phyloP scores from a whole-genome alignment of 2,329 filamentous ascomycete genomes.

The Alternaria incomplexa region DNA sequence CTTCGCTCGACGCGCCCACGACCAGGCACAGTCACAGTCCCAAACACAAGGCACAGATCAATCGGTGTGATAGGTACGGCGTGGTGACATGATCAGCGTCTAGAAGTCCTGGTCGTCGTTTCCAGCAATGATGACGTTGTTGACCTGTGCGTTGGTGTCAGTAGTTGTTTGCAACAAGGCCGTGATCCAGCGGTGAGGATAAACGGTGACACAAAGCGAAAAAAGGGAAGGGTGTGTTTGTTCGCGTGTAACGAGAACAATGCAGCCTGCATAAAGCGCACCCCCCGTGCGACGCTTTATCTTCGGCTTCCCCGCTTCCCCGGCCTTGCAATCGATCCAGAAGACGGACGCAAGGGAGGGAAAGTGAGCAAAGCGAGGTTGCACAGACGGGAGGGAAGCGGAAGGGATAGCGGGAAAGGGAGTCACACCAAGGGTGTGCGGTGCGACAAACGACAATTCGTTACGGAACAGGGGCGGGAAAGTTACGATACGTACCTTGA shows the following conservation, averaged over 20 bases:
- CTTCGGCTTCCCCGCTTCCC: slow-evolving; percentile 28
- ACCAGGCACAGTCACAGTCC: background rate
- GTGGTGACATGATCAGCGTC: background rate
- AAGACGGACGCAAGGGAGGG: slow-evolving; percentile 17
- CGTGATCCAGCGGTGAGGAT: slow-evolving; percentile 4
- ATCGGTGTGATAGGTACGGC: slow-evolving; percentile 1
- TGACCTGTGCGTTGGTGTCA: slow-evolving; percentile 58
- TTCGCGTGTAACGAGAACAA: slow-evolving; percentile 27
- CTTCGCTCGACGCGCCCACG: background rate
- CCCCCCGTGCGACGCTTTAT: slow-evolving; percentile 7
- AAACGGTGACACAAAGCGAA: slow-evolving; percentile 14
- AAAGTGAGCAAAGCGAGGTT: slow-evolving; percentile 8
- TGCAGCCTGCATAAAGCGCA: slow-evolving; percentile 9
- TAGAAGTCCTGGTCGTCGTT: slow-evolving; percentile 88
- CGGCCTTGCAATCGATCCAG: slow-evolving; percentile 14
- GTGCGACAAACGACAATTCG: slow-evolving; percentile 9
- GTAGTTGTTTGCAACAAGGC: slow-evolving; percentile 2
- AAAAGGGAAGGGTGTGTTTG: slow-evolving; percentile 2
- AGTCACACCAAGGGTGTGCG: slow-evolving; percentile 9
- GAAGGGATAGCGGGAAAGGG: slow-evolving; percentile 14
- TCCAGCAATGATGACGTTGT: slow-evolving; percentile 93
- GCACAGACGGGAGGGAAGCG: slow-evolving; percentile 10
- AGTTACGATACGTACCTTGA: slow-evolving; percentile 59
- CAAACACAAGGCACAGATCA: background rate
- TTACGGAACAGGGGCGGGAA: slow-evolving; percentile 15